A percentile compares a stretch with the other conserved stretches of the same genome.
Evolutionary conservation across 192 early-diverging fungal genomes (phyloP).

Genomic region (Geranomyces variabilis): DNA sequence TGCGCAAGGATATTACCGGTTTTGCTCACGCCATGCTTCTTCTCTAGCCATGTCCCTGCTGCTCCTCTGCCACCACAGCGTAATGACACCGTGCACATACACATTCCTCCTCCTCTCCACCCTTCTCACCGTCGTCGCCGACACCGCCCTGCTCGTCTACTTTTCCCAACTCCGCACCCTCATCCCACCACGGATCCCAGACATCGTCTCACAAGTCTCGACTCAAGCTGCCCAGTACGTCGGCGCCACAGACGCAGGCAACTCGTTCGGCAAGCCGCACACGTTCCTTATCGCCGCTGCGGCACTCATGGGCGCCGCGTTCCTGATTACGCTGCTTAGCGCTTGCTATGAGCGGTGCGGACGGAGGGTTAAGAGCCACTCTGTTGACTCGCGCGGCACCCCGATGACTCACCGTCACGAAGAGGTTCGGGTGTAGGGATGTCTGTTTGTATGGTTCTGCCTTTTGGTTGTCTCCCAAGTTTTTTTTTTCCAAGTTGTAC

Average conservation of each 20-base stretch:
- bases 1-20: no score
- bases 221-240: neutral
- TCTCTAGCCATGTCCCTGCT: constrained; percentile 3
- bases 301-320: constrained; percentile 14
- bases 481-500: no score
- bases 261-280: neutral
- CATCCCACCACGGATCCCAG: neutral
- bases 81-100: constrained; percentile 3
- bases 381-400: neutral
- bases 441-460: no score
- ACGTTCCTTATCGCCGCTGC: constrained; percentile 1
- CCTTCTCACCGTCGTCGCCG: constrained; percentile 1
- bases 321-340: constrained; percentile 17
- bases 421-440: neutral
- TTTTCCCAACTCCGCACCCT: neutral
- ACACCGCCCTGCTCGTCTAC: constrained; percentile 10
- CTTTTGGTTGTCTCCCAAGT: no score
- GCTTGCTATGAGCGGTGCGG: constrained; percentile 16
- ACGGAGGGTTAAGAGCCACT: neutral
- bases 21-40: neutral
- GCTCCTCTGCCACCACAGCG: neutral
- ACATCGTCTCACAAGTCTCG: neutral
- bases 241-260: neutral
- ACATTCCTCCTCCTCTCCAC: constrained; percentile 9
- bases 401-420: neutral